phyloP scores from a whole-genome alignment of 2,329 filamentous ascomycete species.

The Colletotrichum limetticola region DNA sequence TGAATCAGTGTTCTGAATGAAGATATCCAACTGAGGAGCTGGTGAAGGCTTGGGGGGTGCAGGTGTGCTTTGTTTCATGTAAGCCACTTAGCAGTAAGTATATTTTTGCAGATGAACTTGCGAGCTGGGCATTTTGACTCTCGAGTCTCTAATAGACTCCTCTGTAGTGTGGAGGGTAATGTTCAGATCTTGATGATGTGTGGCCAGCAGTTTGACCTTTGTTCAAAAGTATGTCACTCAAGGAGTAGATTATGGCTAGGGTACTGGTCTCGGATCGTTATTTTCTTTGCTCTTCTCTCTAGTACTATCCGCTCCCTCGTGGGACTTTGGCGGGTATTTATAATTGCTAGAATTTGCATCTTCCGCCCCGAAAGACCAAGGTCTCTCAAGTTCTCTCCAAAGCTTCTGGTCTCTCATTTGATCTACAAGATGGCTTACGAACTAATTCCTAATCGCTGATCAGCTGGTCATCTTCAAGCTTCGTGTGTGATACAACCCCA shows the following conservation, averaged over 20 bases:
- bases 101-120: not conserved
- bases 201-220: too few species aligned
- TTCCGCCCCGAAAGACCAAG: not conserved
- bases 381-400: not conserved
- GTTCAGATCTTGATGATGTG: too few species aligned
- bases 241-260: too few species aligned
- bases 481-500: not conserved
- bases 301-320: too few species aligned
- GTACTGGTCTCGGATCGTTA: too few species aligned
- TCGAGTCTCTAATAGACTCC: too few species aligned
- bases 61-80: not conserved
- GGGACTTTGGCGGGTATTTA: too few species aligned
- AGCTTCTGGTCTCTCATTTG: not conserved
- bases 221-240: too few species aligned
- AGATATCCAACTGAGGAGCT: not conserved
- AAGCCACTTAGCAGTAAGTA: not conserved
- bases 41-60: not conserved
- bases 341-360: not conserved
- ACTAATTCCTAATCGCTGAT: not conserved
- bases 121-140: not conserved
- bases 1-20: not conserved
- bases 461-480: not conserved
- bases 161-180: too few species aligned
- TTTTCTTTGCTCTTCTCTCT: too few species aligned
- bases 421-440: not conserved